Base-by-base conservation (phyloP, 352 stramenopile species). In the Pythium dissotocum region DNA sequence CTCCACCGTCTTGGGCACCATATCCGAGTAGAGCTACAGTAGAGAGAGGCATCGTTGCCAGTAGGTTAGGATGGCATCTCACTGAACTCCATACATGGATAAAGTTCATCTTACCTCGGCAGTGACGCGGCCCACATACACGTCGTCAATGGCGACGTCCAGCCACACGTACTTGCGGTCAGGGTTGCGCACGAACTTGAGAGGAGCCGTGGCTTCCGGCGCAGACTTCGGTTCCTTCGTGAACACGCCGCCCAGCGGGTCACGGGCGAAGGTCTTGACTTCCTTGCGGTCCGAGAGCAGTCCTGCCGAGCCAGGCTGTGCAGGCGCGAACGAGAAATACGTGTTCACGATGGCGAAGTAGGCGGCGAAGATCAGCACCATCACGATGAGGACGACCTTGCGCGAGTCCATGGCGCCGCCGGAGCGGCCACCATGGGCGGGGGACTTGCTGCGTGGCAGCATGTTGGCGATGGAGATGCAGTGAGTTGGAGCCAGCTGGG, bases 1-100 rank as follows among this genome's bases (percentile, higher is more conserved):
- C 67, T 99, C 97, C 7, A 91, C 97, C 14, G 98, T 99, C 77
- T 99, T 99, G 7, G 98, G 98, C 38, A 97, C 96, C 46, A 98
- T 79, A 62, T 99, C 94, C 2, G 87, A 85, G 76, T 98, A 99
- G 24, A 99, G 68, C 74, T 94, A 66, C 44, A 36, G 63, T 9
- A 59, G 6, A 18, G 5, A 48, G 3, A 42, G 21, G 21, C 21
- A 10, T 14, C 36, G 33, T 7, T 42, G 36, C 7, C 36, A 24
- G 48, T 16, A 8, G 35, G 48, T 51, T 38, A 14, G 44, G 21
- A 56, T 5, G 9, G 56, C 35, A 24, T 38, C 18, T 5, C 8
- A 7, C 46, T 49, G 32, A 67, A 52, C 12, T 7, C 10, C 2
- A 38, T 40, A 32, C 36, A 42, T 24, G 21, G 21, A 24, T 24